Conservation (phyloP, 345 rosid species). For the Capsella bursapastoris region DNA sequence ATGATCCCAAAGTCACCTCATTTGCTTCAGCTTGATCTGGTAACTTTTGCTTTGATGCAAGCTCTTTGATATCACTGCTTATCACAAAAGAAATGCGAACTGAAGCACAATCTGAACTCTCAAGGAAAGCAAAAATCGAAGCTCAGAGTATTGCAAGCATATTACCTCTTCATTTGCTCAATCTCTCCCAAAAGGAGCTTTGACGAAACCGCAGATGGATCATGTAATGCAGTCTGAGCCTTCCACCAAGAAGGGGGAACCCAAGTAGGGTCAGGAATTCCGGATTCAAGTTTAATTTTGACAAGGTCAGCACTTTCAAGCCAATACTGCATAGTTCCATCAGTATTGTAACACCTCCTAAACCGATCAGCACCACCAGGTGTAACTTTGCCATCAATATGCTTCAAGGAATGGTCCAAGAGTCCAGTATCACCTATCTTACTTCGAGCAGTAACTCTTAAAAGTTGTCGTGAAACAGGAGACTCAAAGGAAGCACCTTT, state of each 20-base stretch:
- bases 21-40: constrained; percentile 51
- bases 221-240: constrained; percentile 49
- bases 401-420: constrained; percentile 91
- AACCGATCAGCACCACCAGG: constrained; percentile 83
- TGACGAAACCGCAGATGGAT: constrained; percentile 52
- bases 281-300: constrained; percentile 65
- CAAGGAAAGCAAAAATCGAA: not conserved
- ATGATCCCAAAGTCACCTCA: constrained; percentile 55
- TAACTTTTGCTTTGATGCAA: constrained; percentile 55
- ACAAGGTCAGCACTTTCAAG: constrained; percentile 81
- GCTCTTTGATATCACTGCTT: constrained; percentile 63
- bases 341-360: constrained; percentile 81
- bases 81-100: constrained; percentile 34
- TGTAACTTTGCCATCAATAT: constrained; percentile 84
- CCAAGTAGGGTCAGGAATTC: constrained; percentile 64
- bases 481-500: constrained; percentile 73
- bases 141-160: not conserved
- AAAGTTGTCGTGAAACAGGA: constrained; percentile 62
- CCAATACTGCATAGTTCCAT: constrained; percentile 91
- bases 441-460: constrained; percentile 70
- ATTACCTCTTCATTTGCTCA: constrained; percentile 62
- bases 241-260: constrained; percentile 68
- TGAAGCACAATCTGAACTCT: not conserved
- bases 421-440: constrained; percentile 92
- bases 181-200: constrained; percentile 62